Evolutionary conservation across 2,329 filamentous ascomycete species (phyloP), one percentile per base, ranked within the genome.

Genomic region (Neospermospora avenae): DNA sequence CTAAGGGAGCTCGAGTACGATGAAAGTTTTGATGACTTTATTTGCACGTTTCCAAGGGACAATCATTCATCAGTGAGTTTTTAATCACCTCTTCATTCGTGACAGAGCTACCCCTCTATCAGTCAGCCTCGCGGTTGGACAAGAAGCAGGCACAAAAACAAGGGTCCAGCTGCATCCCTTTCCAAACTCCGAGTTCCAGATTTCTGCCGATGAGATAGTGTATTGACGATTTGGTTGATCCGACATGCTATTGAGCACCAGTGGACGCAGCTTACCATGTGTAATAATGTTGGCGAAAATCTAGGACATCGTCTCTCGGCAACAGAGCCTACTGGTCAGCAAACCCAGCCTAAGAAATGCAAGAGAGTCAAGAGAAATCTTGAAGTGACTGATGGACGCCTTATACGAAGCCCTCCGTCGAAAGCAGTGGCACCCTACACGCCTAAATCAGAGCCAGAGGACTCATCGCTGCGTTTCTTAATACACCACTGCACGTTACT

Each of bases 401-500:
- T 63, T 6, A 37, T 61, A 11, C 55, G 51, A 41, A 59, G 45
- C 16, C 64, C 64, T 44, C 41, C 49, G n/a, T 37, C 62, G 18
- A 63, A 58, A 55, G 64, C 63, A 13, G 53, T 64, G 16, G 58
- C 61, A 14, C 63, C 64, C 8, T 65, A 65, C 45, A 44, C 45
- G 28, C 54, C 64, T 5, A 57, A 37, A 20, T 54, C 59, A 5
- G 61, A 63, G 11, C 16, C 58, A 11, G 64, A 65, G 31, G 64
- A 67, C 25, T 42, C 51, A 4, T 52, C 63, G 18, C 55, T 68
- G 16, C 64, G 62, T 5, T 68, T 66, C 57, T 59, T 66, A 18
- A 62, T 65, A 14, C 56, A 66, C 46, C 61, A 68, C 58, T 68
- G 65, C 56, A 62, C 45, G 65, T 55, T 20, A 45, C 56, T 20